phyloP scores from a whole-genome alignment of 352 stramenopile genomes.

The Phytophthora niederhauseri region DNA sequence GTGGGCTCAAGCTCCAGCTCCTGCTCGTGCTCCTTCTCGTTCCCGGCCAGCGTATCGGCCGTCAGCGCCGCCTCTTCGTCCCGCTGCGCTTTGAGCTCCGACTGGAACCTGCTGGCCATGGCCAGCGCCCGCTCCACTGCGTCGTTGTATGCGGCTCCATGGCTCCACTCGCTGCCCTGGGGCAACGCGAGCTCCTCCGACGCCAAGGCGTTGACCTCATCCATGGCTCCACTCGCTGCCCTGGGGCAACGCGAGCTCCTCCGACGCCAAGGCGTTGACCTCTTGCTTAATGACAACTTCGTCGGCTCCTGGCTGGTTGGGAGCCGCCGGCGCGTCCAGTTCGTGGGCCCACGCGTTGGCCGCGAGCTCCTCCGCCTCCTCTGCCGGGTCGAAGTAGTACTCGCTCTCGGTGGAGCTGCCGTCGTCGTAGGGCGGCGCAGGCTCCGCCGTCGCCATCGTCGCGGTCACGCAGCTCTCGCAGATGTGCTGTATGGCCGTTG shows the following conservation, averaged over 20 bases:
- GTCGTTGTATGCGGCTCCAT: constrained; percentile 2
- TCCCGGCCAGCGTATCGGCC: background rate
- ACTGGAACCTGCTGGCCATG: too few relatives aligned
- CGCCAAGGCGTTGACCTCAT: too few relatives aligned
- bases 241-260: background rate
- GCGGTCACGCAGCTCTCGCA: background rate
- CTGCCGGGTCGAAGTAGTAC: constrained; percentile 29
- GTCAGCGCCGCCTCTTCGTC: background rate
- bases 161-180: constrained; percentile 34
- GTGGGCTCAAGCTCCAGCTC: background rate
- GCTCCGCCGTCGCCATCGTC: background rate
- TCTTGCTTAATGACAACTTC: background rate
- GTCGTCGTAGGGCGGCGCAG: constrained; percentile 27
- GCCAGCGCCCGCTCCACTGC: too few relatives aligned
- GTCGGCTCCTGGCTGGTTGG: constrained; percentile 10
- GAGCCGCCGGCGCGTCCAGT: background rate
- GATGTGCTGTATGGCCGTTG: background rate
- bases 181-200: background rate
- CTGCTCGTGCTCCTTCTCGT: too few relatives aligned
- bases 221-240: constrained; percentile 40
- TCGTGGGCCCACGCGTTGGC: background rate
- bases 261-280: too few relatives aligned
- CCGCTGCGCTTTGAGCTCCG: too few relatives aligned
- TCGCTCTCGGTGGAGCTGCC: constrained; percentile 42
- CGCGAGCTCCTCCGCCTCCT: constrained; percentile 8